Evolutionary conservation across 306 rosid species (phyloP).

Genomic region (Medicago truncatula): MtrunA17r5.0-ANR NC_053044.1:53932501-53933000

Average conservation of each 20-base stretch:
- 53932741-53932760: slow-evolving; percentile 9
- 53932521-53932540: slow-evolving; percentile 28
- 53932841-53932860: slow-evolving; percentile 28
- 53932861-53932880: neutral
- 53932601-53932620: slow-evolving; percentile 30
- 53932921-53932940: neutral
- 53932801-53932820: slow-evolving; percentile 22
- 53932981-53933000: slow-evolving; percentile 7
- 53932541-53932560: slow-evolving; percentile 24
- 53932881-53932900: slow-evolving; percentile 16
- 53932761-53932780: slow-evolving; percentile 5
- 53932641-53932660: slow-evolving; percentile 93
- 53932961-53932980: neutral
- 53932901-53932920: neutral
- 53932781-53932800: slow-evolving; percentile 1
- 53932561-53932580: slow-evolving; percentile 18
- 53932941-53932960: slow-evolving; percentile 14
- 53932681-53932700: slow-evolving; percentile 87
- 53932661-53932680: slow-evolving; percentile 84
- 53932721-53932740: slow-evolving; percentile 16
- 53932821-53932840: slow-evolving; percentile 24
- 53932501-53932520: neutral
- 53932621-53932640: slow-evolving; percentile 53
- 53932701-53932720: slow-evolving; percentile 81
- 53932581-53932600: slow-evolving; percentile 18